A percentile compares a stretch with the other conserved stretches of the same genome.
These are phyloP conservation scores for Backusella morwellensis DNA, from an alignment of 192 early-diverging fungal genomes.

Conservation along the genomic window DNA sequence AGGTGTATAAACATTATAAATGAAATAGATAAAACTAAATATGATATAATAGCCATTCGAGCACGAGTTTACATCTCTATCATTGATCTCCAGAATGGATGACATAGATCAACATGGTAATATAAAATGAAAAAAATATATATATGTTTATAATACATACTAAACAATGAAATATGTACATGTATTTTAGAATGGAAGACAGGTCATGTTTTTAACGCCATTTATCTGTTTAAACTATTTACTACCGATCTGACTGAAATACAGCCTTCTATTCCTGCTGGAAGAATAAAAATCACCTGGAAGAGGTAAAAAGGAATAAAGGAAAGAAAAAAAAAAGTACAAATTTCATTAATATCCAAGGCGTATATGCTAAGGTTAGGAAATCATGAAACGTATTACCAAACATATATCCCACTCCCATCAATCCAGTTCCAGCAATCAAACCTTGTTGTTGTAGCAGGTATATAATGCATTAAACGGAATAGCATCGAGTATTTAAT, in stretches of 20 bases:
- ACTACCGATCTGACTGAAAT: conserved; percentile 27
- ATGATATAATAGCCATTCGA: not conserved
- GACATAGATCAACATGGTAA: conserved; percentile 1
- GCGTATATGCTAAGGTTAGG: not conserved
- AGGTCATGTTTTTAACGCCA: conserved; percentile 40
- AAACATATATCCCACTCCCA: conserved; percentile 33
- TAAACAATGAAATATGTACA: not conserved
- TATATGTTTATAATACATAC: not conserved
- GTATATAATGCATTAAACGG: conserved; percentile 19
- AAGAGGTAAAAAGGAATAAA: conserved; percentile 37
- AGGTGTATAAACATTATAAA: not conserved
- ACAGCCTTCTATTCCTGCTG: conserved; percentile 27
- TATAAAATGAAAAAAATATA: not conserved
- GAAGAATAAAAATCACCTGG: conserved; percentile 45
- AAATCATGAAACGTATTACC: conserved; percentile 13
- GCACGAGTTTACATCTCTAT: not conserved
- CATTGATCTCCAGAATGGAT: conserved; percentile 13
- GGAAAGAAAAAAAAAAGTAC: not conserved
- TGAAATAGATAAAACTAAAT: not conserved
- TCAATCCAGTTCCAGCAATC: conserved; percentile 29
- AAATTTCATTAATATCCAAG: not conserved
- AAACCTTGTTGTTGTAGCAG: conserved; percentile 38
- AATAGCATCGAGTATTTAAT: too few relatives aligned
- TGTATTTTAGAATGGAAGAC: conserved; percentile 47
- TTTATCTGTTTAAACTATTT: conserved; percentile 40